Base-by-base conservation (phyloP, 1,139 yeast species). In the Suzukiozyma palmioleophila region DNA sequence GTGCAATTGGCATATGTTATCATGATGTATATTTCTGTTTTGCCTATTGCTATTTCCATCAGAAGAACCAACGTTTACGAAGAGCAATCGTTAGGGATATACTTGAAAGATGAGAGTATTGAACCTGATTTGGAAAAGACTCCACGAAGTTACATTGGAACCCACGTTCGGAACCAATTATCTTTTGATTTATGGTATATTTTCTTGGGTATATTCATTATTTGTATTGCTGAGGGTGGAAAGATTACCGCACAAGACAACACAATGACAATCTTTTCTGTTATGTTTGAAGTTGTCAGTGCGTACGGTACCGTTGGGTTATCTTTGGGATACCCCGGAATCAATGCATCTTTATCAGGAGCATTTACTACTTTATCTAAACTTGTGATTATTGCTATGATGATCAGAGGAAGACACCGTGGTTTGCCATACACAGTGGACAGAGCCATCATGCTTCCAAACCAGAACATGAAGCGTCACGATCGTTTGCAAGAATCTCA, bases 221-320 rank as follows among this genome's bases (percentile, higher is more conserved):
- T 92, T 32, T 86, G 96, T 54, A 81, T 90, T 40, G 85, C 88
- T 35, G 98, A 94, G 55, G 87, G 92, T 26, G 61, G 69, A 4
- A 77, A 75, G 45, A 66, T 92, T 30, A 69, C 72, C 39, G 52
- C 64, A 2, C 59, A 64, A 26, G 64, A 68, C 36, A 60, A 69
- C 11, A 63, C 75, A 3, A 88, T 90, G 54, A 69, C 79, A 8
- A 77, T 87, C 13, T 92, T 90, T 60, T 69, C 79, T 8, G 69
- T 87, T 3, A 62, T 92, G 53, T 92, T 92, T 62, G 99, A 92
- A 57, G 80, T 89, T 44, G 85, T 88, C 4, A 84, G 95, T 52
- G 98, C 98, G 0, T 94, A 92, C 60, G 97, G 97, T 59, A 90
- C 96, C 0, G 97, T 90, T 35, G 98, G 98, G 0, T 62, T 90